Evolutionary conservation across 345 rosid species (phyloP), one percentile per base, ranked within the genome.

Genomic region (Melaleuca alternifolia): DNA sequence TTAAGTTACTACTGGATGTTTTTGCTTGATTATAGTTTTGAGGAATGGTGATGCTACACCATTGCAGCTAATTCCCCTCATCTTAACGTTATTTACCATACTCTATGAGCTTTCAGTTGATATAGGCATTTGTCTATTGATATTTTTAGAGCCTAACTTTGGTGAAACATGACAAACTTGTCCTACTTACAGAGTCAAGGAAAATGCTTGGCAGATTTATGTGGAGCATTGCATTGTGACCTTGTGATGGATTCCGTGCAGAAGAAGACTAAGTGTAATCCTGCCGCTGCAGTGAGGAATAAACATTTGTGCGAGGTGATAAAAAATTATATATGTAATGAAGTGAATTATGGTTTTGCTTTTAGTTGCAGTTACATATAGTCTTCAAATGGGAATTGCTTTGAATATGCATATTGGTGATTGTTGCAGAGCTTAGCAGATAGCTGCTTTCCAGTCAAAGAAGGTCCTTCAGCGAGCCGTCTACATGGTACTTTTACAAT

Each of bases 141-240:
- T n/a, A 53, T 83, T 52, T 21, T 77, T 51, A 81, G 28, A 86
- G 52, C 71, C 85, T 59, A 85, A 56, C 75, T 53, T 10, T 53
- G 50, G 50, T 53, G 85, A 85, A 87, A 84, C 75, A 83, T 90
- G 86, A 44, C 59, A 81, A 87, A 52, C 86, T 90, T 54, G 37
- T 87, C 86, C 81, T 88, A 85, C 87, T 86, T 87, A 85, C 91
- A 96, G 99, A 94, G 94, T 92, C 91, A 86, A 44, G 87, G 94
- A 83, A 93, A 89, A 90, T 96, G 98, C 89, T 86, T 93, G 86
- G 95, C 98, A 85, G 98, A 95, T 90, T 52, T 95, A 50, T 95
- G 97, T 87, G 96, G 98, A 51, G 98, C 96, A 57, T 82, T 95
- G 91, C 96, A 95, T 88, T 94, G 96, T 89, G 96, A 96, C 90